Evolutionary conservation across 1,284 basidiomycete species (phyloP), one percentile per base, ranked within the genome.

Genomic region (Rhizoctonia solani): DNA sequence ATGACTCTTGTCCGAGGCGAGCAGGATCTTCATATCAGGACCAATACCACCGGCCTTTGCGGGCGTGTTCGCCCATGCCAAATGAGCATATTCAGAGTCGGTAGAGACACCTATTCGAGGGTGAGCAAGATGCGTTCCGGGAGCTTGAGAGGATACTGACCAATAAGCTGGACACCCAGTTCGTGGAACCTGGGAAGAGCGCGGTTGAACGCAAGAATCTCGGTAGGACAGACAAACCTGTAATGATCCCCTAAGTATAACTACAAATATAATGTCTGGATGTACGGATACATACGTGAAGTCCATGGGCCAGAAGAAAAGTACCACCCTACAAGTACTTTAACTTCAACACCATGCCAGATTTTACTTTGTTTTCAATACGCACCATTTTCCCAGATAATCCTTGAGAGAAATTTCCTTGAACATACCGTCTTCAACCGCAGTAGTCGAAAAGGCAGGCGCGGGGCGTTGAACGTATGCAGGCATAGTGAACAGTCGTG

Each of bases 151-250:
- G 16, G 39, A 25, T 37, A 30, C 83, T n/a, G 68, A 89, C 89
- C 88, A 69, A 95, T 84, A 58, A 95, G 87, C 63, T 82, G 81
- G 49, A 90, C 87, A 77, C 87, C 85, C 72, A 94, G 80, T 68
- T 82, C 83, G 66, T 85, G 80, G 81, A 95, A 93, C 72, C 84
- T 81, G 50, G 84, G 75, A 53, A 95, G 84, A 4, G 90, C 88
- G 72, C 91, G 88, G 77, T 95, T 93, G 84, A 94, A 95, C 0
- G 93, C 93, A 50, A 95, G 85, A 75, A 95, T 94, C 79, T 95
- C 93, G 70, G 93, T 94, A 37, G 93, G 93, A 81, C 93, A 94
- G 73, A 95, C 92, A 74, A 94, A 92, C 54, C 88, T 91, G 25
- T 77, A 49, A 44, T 88, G 88, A 74, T 90, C 41, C 6, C 21